Evolutionary conservation across 2,329 filamentous ascomycete species (phyloP).

Genomic region (Xylariaceae sp.): DNA sequence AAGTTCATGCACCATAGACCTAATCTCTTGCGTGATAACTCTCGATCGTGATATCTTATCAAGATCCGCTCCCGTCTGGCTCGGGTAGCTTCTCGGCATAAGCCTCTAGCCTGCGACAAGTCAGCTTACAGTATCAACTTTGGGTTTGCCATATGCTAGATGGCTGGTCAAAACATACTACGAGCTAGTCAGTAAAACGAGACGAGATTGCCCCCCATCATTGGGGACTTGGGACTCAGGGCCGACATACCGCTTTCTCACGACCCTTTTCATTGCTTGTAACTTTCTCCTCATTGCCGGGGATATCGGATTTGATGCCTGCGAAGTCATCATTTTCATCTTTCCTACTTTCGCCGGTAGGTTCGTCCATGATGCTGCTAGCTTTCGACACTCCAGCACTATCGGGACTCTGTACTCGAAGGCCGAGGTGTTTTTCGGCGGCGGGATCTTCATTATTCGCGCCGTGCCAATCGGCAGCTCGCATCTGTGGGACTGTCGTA

Average conservation of each 20-base stretch:
- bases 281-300: slow-evolving; percentile 9
- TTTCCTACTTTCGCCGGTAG: slow-evolving; percentile 14
- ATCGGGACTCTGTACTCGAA: slow-evolving; percentile 62
- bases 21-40: too few relatives aligned
- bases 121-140: slow-evolving; percentile 5
- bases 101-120: slow-evolving; percentile 16
- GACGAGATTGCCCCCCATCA: not conserved
- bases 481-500: slow-evolving; percentile 67
- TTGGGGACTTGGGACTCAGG: too few relatives aligned
- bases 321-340: slow-evolving; percentile 24
- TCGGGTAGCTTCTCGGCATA: slow-evolving; percentile 31
- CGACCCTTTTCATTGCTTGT: not conserved
- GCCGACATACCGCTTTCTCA: too few relatives aligned
- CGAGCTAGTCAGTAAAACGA: too few relatives aligned
- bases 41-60: not conserved
- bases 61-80: slow-evolving; percentile 21
- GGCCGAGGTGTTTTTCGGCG: slow-evolving; percentile 63
- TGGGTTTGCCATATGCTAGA: slow-evolving; percentile 2
- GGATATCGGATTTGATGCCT: slow-evolving; percentile 17
- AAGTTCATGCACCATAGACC: too few relatives aligned
- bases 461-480: slow-evolving; percentile 74
- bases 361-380: slow-evolving; percentile 59
- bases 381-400: slow-evolving; percentile 70
- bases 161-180: not conserved
- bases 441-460: slow-evolving; percentile 44